Percentiles rank a stretch among this genome's conserved stretches.
Conservation (phyloP, 352 stramenopile species). For the Globisporangium abappressorium region DNA sequence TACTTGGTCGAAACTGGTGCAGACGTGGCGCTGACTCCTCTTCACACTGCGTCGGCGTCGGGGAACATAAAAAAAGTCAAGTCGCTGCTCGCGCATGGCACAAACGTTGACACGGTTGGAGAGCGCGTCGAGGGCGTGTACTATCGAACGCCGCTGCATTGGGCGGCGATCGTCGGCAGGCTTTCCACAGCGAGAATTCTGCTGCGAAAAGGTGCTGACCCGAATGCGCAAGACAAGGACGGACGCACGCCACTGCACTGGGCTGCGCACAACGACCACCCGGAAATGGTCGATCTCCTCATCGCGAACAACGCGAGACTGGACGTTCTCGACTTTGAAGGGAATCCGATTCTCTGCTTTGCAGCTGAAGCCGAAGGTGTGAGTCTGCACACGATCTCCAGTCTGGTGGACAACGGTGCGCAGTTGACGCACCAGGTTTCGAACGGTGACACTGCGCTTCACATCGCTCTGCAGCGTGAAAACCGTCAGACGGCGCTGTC, state of each 20-base stretch:
- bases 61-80: conserved; percentile 44
- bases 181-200: conserved; percentile 32
- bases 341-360: conserved; percentile 58
- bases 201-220: conserved; percentile 41
- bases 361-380: conserved; percentile 63
- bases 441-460: conserved; percentile 64
- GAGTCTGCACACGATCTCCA: conserved; percentile 37
- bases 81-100: conserved; percentile 37
- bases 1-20: conserved; percentile 61
- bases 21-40: conserved; percentile 74
- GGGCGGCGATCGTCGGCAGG: conserved; percentile 60
- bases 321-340: conserved; percentile 42
- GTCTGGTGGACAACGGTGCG: conserved; percentile 38
- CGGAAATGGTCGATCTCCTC: conserved; percentile 46
- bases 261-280: conserved; percentile 68
- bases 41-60: conserved; percentile 64
- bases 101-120: conserved; percentile 46
- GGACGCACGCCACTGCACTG: conserved; percentile 73
- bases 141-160: conserved; percentile 67
- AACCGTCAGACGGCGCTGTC: conserved; percentile 64
- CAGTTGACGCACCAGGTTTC: conserved; percentile 35
- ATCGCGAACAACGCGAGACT: conserved; percentile 41
- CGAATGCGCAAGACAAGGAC: conserved; percentile 56
- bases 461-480: conserved; percentile 69
- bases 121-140: conserved; percentile 64